Percentiles rank a stretch among this genome's conserved stretches.
Evolutionary conservation across 768 basidiomycete species (phyloP).

Genomic region (Ephemerocybe angulata): DNA sequence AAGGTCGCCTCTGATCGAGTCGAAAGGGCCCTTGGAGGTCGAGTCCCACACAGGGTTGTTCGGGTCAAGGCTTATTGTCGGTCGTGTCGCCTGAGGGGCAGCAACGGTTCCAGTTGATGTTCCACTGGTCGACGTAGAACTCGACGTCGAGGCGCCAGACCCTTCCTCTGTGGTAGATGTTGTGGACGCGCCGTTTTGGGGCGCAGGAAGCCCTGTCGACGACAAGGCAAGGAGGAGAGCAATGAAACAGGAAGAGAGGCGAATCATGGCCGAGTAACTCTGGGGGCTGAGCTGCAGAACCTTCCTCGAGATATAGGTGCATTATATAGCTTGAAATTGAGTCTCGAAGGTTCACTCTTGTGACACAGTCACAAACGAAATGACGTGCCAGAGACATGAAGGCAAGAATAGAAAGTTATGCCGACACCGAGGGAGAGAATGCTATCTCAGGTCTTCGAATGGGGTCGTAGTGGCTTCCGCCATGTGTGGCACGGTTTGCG

Average conservation of each 20-base stretch:
- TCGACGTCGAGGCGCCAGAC: slow-evolving; percentile 1
- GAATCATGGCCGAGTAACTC: slow-evolving; percentile 30
- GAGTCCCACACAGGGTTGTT: slow-evolving; percentile 40
- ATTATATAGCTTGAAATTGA: no score
- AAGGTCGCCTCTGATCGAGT: slow-evolving; percentile 36
- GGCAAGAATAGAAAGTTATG: no score
- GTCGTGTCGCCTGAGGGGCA: slow-evolving; percentile 39
- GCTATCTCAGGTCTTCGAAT: no score
- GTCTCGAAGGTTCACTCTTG: no score
- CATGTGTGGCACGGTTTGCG: no score
- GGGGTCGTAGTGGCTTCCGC: no score
- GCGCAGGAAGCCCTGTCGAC: slow-evolving; percentile 25
- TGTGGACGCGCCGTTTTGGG: neutral
- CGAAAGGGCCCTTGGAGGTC: slow-evolving; percentile 19
- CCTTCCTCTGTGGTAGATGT: slow-evolving; percentile 16
- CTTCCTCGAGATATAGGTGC: no score
- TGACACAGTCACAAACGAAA: no score
- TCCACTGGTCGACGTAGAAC: slow-evolving; percentile 14
- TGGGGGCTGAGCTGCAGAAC: neutral
- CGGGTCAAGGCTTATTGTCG: slow-evolving; percentile 38
- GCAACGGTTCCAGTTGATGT: slow-evolving; percentile 16
- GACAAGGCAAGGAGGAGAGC: slow-evolving; percentile 31
- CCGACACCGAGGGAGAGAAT: no score
- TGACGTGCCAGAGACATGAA: no score
- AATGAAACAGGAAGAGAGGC: slow-evolving; percentile 30